Conservation (phyloP, 1,284 basidiomycete species). For the Leccinum proximum region DNA sequence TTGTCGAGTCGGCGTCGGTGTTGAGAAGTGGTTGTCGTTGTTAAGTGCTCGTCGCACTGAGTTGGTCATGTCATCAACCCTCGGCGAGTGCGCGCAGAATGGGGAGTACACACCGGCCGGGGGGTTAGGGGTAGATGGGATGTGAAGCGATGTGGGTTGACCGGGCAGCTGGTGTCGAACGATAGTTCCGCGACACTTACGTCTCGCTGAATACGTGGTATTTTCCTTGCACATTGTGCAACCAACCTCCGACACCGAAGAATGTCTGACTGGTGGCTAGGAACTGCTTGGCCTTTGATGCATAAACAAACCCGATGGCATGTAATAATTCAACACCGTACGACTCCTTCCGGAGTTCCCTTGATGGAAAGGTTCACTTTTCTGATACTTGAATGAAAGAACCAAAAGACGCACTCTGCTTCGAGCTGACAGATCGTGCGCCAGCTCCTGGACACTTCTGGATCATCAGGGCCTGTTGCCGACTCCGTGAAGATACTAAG, state of each 20-base stretch:
- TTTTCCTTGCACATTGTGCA: conserved; percentile 93
- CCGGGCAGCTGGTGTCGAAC: background rate
- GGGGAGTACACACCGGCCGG: no score
- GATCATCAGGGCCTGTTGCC: conserved; percentile 71
- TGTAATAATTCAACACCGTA: conserved; percentile 94
- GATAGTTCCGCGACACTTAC: conserved; percentile 43
- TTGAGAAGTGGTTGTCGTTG: no score
- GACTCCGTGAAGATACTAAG: conserved; percentile 93
- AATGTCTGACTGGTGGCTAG: conserved; percentile 78
- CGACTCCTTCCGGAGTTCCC: conserved; percentile 86
- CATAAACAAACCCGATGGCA: conserved; percentile 90
- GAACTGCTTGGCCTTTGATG: conserved; percentile 78
- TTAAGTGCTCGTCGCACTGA: no score
- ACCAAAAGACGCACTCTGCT: conserved; percentile 60
- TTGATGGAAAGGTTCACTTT: conserved; percentile 34
- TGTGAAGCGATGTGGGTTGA: no score
- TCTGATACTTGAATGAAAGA: background rate
- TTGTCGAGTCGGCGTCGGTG: no score
- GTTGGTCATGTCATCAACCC: no score
- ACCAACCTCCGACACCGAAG: conserved; percentile 87
- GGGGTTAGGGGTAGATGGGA: no score
- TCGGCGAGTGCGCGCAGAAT: no score
- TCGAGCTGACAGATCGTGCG: conserved; percentile 79
- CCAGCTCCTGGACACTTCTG: conserved; percentile 69
- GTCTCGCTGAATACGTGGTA: conserved; percentile 94